Base-by-base conservation (phyloP, 139 green algal genomes). In the Chlamydomonas incerta region DNA sequence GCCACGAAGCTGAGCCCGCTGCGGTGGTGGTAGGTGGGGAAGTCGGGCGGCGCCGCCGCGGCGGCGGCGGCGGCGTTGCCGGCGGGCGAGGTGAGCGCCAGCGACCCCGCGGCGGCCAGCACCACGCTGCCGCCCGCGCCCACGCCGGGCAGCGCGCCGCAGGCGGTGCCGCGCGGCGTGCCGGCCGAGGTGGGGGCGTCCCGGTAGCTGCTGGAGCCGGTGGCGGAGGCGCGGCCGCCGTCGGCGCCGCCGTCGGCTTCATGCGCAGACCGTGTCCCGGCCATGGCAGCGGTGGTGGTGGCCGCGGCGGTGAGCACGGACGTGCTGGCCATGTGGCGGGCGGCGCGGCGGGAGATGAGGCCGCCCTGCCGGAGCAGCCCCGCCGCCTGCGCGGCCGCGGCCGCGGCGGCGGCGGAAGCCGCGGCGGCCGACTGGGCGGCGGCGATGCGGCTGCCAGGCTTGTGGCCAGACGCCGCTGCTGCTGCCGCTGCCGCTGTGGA, bases 1-100 rank as follows among this genome's bases (percentile, higher is more conserved):
- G 2, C 28, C 11, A 76, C 21, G 46, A 58, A 85, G 0, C 24
- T 34, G 24, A 85, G n/a, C 13, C 79, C 79, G 21, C 47, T 76
- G 47, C 66, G 79, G 41, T 83, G 77, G 77, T 83, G 63, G 63
- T 83, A 83, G 20, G 46, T 28, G 2, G 47, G 57, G 0, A 55
- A 31, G 21, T 24, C 68, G 31, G 35, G 15, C 18, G 31, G n/a
- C 55, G 55, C 3, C 31, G 57, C 52, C 55, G 31, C 55, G 23
- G 23, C 41, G 0, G 71, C 71, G 9, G 46, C 14, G 23, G 46
- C 46, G 50, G 17, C 73, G n/a, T 1, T 33, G 18, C 11, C 31
- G 52, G 46, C 55, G 73, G 41, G n/a, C 33, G 9, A 57, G 55
- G 21, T 29, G 55, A 63, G 55, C 57, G 57, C 57, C 57, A 26